phyloP scores from a whole-genome alignment of 2,329 filamentous ascomycete genomes.

The Colletotrichum sp. region DNA sequence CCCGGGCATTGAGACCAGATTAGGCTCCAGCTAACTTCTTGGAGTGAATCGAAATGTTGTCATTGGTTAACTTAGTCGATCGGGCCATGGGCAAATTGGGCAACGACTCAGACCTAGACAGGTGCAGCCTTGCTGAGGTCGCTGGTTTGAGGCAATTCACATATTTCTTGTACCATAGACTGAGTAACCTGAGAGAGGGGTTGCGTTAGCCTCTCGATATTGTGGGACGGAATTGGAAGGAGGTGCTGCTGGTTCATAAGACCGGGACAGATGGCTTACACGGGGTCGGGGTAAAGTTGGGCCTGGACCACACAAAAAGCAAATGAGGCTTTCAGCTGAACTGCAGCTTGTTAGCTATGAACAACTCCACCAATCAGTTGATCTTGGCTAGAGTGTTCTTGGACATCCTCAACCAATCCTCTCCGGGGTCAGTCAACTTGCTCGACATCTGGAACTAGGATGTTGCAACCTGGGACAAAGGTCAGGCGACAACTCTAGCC shows the following conservation, averaged over 20 bases:
- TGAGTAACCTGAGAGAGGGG: background rate
- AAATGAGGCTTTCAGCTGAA: constrained; percentile 7
- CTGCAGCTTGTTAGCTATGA: background rate
- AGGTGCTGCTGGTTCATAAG: background rate
- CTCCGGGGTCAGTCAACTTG: background rate
- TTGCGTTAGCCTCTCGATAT: background rate
- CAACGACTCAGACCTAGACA: background rate
- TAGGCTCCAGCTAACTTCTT: background rate
- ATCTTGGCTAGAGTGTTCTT: background rate
- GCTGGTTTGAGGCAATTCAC: background rate
- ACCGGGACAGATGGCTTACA: background rate
- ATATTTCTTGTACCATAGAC: background rate
- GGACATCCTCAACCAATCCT: background rate
- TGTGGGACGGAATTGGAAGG: background rate
- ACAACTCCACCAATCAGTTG: background rate
- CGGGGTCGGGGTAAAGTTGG: background rate
- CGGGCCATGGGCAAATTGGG: background rate
- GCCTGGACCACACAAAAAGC: background rate
- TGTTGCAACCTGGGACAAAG: background rate
- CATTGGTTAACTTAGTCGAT: background rate
- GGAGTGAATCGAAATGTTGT: background rate
- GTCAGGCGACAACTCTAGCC: background rate
- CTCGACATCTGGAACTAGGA: background rate
- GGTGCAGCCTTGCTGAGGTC: background rate
- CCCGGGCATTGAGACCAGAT: background rate